Evolutionary conservation across 805 yeast species (phyloP).

Genomic region (Wickerhamiella australiensis): DNA sequence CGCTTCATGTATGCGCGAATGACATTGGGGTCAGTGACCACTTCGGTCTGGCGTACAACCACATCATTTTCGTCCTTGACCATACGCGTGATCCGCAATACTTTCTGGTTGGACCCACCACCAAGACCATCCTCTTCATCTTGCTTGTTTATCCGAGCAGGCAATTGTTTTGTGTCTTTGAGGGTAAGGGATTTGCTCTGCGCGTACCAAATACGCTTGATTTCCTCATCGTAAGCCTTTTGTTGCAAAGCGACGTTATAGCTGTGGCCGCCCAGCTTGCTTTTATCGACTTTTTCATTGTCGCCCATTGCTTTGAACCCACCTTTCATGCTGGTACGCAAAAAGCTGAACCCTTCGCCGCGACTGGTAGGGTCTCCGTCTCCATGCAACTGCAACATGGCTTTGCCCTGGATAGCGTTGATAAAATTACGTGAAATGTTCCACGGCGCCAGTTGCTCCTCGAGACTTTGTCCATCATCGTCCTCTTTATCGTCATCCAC

Average conservation of each 20-base stretch:
- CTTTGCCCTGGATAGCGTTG: constrained; percentile 89
- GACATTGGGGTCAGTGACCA: constrained; percentile 72
- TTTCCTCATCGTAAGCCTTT: constrained; percentile 82
- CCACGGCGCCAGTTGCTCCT: constrained; percentile 90
- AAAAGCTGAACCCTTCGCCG: constrained; percentile 77
- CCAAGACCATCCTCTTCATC: constrained; percentile 30
- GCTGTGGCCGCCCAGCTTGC: constrained; percentile 49
- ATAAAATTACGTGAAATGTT: constrained; percentile 82
- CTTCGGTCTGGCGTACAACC: constrained; percentile 65
- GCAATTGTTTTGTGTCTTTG: constrained; percentile 30
- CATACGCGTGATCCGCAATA: constrained; percentile 60
- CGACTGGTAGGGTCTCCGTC: constrained; percentile 91
- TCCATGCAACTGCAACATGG: constrained; percentile 89
- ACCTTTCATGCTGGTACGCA: constrained; percentile 89
- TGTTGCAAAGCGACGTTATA: constrained; percentile 79
- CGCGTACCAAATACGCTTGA: constrained; percentile 76
- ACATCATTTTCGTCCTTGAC: constrained; percentile 76
- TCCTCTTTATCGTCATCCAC: constrained; percentile 34
- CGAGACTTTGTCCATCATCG: constrained; percentile 41
- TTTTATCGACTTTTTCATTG: constrained; percentile 33
- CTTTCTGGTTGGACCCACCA: constrained; percentile 29
- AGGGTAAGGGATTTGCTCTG: constrained; percentile 53
- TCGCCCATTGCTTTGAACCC: constrained; percentile 47
- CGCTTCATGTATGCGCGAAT: constrained; percentile 73
- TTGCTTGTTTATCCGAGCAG: constrained; percentile 25